These are phyloP conservation scores for Eutrema heterophyllum DNA, from an alignment of 345 rosid genomes.

Conservation along the genomic window DNA sequence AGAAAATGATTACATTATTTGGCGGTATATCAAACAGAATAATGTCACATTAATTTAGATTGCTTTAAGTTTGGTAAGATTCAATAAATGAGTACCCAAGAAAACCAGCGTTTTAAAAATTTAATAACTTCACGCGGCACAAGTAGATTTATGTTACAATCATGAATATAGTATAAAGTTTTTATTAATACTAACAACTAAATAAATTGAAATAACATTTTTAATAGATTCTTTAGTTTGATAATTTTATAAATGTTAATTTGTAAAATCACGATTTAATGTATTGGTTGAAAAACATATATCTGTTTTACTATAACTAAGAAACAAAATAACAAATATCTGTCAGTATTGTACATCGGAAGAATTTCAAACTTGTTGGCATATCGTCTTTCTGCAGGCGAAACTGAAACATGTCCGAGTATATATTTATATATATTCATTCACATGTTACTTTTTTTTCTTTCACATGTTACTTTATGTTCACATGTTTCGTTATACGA, in stretches of 20 bases:
- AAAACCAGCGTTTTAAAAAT: background rate
- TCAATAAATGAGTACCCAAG: slow-evolving; percentile 15
- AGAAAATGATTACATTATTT: background rate
- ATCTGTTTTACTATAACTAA: background rate
- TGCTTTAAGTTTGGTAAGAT: slow-evolving; percentile 20
- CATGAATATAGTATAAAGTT: background rate
- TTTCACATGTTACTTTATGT: background rate
- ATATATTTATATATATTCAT: background rate
- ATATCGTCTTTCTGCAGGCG: slow-evolving; percentile 3
- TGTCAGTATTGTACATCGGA: background rate
- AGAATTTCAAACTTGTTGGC: background rate
- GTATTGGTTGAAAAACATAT: background rate
- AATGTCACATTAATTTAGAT: background rate
- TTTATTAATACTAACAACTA: background rate
- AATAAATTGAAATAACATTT: background rate
- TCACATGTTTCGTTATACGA: background rate
- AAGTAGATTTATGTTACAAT: slow-evolving; percentile 8
- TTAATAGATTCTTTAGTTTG: background rate
- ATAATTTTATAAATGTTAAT: background rate
- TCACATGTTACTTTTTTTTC: background rate
- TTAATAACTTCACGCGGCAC: slow-evolving; percentile 10
- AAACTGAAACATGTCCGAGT: slow-evolving; percentile 1
- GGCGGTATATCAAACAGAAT: background rate
- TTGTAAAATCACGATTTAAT: background rate
- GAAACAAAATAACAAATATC: background rate